A percentile compares a stretch with the other conserved stretches of the same genome.
These are phyloP conservation scores for Leccinum aurantiacum DNA, from an alignment of 768 basidiomycete species.

Conservation along the genomic window DNA sequence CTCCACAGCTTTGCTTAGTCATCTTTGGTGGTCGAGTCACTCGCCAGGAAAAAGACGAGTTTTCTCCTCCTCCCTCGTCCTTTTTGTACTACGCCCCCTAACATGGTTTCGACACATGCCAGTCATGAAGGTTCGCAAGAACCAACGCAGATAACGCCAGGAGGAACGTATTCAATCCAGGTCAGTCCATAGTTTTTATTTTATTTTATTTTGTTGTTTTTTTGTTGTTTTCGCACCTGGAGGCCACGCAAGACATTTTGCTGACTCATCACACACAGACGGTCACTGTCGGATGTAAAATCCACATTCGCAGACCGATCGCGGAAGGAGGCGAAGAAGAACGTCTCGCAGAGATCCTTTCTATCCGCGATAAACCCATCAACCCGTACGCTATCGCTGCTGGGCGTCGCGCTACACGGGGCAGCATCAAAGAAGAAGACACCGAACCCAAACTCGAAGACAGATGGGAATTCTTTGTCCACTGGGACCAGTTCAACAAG, in stretches of 20 bases:
- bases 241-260: constrained; percentile 19
- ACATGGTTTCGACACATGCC: constrained; percentile 32
- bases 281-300: constrained; percentile 91
- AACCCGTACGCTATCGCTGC: constrained; percentile 44
- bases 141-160: constrained; percentile 68
- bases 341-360: constrained; percentile 92
- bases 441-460: constrained; percentile 64
- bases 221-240: constrained; percentile 25
- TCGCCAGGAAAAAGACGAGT: constrained; percentile 4
- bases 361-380: constrained; percentile 84
- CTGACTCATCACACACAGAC: constrained; percentile 54
- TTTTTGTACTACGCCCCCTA: constrained; percentile 1
- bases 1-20: constrained; percentile 23
- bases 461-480: constrained; percentile 93
- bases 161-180: constrained; percentile 75
- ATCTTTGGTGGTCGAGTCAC: constrained; percentile 9
- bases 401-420: constrained; percentile 41
- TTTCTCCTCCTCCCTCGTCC: constrained; percentile 6
- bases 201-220: background rate
- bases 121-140: constrained; percentile 37
- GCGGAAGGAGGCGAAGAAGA: constrained; percentile 79
- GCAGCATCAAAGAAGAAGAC: constrained; percentile 43
- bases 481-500: constrained; percentile 99
- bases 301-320: constrained; percentile 83
- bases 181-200: constrained; percentile 41